Evolutionary conservation across 768 basidiomycete species (phyloP), one percentile per base, ranked within the genome.

Genomic region (Pluteus cervinus): DNA sequence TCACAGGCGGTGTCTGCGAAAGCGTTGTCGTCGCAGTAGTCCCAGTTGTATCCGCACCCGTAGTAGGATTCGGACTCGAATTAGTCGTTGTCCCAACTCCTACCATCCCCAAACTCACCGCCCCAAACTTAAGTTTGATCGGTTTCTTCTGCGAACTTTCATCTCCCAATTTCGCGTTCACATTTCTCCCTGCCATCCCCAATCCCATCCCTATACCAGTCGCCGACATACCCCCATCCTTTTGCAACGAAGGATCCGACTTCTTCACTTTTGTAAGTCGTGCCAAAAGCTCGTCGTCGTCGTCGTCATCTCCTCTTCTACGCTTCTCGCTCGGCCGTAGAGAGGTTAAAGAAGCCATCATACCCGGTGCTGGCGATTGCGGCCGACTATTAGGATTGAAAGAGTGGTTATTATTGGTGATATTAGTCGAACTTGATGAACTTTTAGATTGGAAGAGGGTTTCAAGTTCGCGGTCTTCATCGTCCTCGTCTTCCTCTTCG

Each of bases 241-340:
- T 78, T 50, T 68, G 65, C 30, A 53, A 45, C 36, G 72, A 71
- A 11, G 74, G 54, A 42, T 76, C 75, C 3, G 62, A 58, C 43
- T 72, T 76, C 60, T 78, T 81, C 48, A 68, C 51, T 52, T 79
- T 86, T 39, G 69, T 69, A 33, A 88, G 65, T 33, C 76, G 73
- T 37, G 73, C 77, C 33, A 87, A 57, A 48, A 73, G 55, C 51
- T 78, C 78, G 40, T 86, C 73, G 39, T 79, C 80, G 29, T 86
- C 84, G 26, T 87, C 84, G 22, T 82, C 81, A 12, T 85, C 79
- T 23, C 72, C 74, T 50, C 86, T 63, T 52, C 79, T 68, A 42
- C 86, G 72, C 58, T 89, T 88, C 53, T 81, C 81, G 16, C 75
- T 65, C 35, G 79, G 63, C 30, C 77, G 71, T 56, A 68, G 58